Conservation (phyloP, 495 filamentous ascomycete genomes). For the Cladorrhinum samala region DNA sequence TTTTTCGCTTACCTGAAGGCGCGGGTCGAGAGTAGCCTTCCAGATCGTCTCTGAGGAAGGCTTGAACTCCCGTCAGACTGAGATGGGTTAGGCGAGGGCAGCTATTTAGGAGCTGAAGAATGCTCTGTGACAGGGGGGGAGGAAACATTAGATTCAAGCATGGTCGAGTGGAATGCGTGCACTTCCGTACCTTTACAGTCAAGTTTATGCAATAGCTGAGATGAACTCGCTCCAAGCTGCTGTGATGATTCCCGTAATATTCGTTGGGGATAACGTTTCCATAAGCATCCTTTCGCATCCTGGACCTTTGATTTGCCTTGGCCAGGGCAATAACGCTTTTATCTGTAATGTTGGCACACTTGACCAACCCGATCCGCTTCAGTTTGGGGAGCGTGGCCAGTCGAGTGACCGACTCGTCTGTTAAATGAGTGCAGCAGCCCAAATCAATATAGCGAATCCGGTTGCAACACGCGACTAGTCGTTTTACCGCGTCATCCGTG, state of each 20-base stretch:
- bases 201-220: conserved; percentile 89
- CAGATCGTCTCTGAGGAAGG: conserved; percentile 70
- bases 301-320: conserved; percentile 45
- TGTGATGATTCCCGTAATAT: conserved; percentile 41
- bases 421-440: conserved; percentile 87
- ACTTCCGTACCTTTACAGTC: conserved; percentile 62
- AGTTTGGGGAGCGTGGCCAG: conserved; percentile 86
- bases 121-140: conserved; percentile 58
- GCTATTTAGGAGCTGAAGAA: conserved; percentile 79
- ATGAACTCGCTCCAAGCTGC: conserved; percentile 83
- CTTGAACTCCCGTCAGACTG: conserved; percentile 89
- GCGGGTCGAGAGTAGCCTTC: conserved; percentile 80
- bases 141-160: conserved; percentile 14
- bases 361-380: conserved; percentile 89
- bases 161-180: conserved; percentile 1
- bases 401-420: conserved; percentile 77
- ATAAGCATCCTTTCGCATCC: conserved; percentile 44
- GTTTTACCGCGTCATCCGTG: conserved; percentile 77
- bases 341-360: conserved; percentile 86
- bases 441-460: conserved; percentile 96
- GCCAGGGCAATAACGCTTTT: conserved; percentile 79
- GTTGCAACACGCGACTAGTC: conserved; percentile 79
- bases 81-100: conserved; percentile 92
- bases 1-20: conserved; percentile 61
- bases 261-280: conserved; percentile 28